A percentile compares a stretch with the other conserved stretches of the same genome.
Evolutionary conservation across 768 basidiomycete genomes (phyloP).

Genomic region (Suillus alpinus): DNA sequence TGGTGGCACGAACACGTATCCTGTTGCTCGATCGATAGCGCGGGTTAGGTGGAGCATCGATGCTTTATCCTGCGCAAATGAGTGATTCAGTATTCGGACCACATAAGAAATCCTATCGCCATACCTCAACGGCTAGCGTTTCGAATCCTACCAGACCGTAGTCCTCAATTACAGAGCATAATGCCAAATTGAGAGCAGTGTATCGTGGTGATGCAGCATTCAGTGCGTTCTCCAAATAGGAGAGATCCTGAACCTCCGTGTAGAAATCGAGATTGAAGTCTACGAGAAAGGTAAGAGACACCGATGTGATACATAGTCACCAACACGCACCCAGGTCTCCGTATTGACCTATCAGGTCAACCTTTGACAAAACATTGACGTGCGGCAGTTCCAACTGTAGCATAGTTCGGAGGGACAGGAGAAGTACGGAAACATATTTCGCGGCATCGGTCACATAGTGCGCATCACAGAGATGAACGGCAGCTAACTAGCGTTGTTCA

Average conservation of each 20-base stretch:
- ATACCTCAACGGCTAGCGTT: slow-evolving; percentile 91
- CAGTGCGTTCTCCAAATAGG: slow-evolving; percentile 78
- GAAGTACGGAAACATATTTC: slow-evolving; percentile 90
- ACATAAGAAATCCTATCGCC: slow-evolving; percentile 15
- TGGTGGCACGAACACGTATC: slow-evolving; percentile 82
- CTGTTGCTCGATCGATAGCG: slow-evolving; percentile 86
- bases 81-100: neutral
- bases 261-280: slow-evolving; percentile 98
- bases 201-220: slow-evolving; percentile 66
- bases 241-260: slow-evolving; percentile 95
- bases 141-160: slow-evolving; percentile 93
- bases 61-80: slow-evolving; percentile 68
- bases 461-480: slow-evolving; percentile 94
- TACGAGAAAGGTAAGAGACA: slow-evolving; percentile 26
- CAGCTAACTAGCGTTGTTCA: slow-evolving; percentile 63
- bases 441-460: slow-evolving; percentile 95
- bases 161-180: slow-evolving; percentile 93
- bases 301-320: neutral
- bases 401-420: slow-evolving; percentile 94
- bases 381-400: slow-evolving; percentile 98
- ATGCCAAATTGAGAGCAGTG: slow-evolving; percentile 78
- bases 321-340: slow-evolving; percentile 80
- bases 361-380: slow-evolving; percentile 93
- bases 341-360: slow-evolving; percentile 87
- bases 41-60: slow-evolving; percentile 90